phyloP scores from a whole-genome alignment of 208 protist species.

The Trypanosoma boissoni region DNA sequence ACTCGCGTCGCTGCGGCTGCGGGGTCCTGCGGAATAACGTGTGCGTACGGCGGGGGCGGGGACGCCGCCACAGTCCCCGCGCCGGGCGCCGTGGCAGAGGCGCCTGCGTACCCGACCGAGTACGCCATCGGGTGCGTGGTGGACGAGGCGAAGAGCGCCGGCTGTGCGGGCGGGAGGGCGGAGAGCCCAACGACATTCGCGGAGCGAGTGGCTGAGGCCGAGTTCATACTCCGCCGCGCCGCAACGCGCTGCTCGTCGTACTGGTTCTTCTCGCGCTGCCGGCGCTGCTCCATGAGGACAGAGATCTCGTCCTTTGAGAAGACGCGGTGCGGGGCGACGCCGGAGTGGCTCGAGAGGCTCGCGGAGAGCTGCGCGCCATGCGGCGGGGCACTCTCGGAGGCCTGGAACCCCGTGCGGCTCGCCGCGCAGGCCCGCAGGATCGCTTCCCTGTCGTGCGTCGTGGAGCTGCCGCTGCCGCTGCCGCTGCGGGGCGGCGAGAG shows the following conservation, averaged over 20 bases:
- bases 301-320: constrained; percentile 33
- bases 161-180: neutral
- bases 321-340: constrained; percentile 30
- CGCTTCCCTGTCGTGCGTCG: no score
- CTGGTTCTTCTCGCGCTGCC: neutral
- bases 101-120: neutral
- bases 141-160: neutral
- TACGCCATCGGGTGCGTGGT: neutral
- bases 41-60: neutral
- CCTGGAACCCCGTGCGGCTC: neutral
- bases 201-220: neutral
- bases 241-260: constrained; percentile 6
- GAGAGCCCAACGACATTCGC: neutral
- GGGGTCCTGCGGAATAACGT: neutral
- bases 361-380: neutral
- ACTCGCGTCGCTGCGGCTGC: neutral
- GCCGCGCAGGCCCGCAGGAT: no score
- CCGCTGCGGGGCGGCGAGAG: no score
- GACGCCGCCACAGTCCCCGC: neutral
- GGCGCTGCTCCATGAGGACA: constrained; percentile 25
- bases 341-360: neutral
- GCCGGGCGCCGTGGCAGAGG: neutral
- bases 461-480: no score
- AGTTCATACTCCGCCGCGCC: neutral
- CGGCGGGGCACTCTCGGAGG: neutral